Evolutionary conservation across 176 grass and related monocot species (phyloP).

Genomic region (Juncus effusus): DNA sequence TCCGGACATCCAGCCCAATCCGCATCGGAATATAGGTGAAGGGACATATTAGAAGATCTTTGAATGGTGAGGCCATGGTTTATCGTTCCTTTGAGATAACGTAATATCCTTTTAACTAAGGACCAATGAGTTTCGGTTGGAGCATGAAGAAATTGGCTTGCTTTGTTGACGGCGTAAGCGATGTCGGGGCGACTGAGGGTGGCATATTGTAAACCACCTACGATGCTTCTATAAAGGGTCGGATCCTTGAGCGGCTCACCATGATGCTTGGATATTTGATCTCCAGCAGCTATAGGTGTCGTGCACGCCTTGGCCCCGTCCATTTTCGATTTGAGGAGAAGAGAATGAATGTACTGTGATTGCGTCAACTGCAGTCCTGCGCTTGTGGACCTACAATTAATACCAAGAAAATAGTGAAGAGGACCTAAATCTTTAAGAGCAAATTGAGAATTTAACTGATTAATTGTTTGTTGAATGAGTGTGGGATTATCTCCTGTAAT

Average conservation of each 20-base stretch:
- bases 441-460: neutral
- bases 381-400: neutral
- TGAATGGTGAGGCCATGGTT: neutral
- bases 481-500: neutral
- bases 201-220: neutral
- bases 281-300: neutral
- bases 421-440: neutral
- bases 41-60: neutral
- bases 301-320: neutral
- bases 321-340: neutral
- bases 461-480: neutral
- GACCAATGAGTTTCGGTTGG: neutral
- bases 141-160: neutral
- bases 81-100: no score
- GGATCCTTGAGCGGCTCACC: neutral
- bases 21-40: neutral
- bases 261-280: neutral
- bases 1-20: no score
- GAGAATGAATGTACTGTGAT: neutral
- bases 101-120: no score
- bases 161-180: no score
- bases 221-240: neutral
- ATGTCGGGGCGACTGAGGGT: no score
- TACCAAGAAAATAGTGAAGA: neutral
- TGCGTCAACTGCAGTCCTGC: neutral